Conservation (phyloP, 805 yeast genomes). For the Candida ovalis region DNA sequence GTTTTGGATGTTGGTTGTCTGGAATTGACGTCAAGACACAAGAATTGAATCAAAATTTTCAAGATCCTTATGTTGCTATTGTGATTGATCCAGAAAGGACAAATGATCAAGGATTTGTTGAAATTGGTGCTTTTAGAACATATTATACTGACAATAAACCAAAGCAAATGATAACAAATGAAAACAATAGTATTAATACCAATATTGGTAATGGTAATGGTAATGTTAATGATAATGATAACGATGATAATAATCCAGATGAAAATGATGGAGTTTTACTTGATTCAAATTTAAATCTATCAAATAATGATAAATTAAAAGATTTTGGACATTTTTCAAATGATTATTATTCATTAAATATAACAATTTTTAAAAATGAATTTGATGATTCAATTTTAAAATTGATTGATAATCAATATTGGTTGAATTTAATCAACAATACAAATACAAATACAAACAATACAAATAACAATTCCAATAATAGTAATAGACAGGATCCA, state of each 20-base stretch:
- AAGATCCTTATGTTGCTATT: slow-evolving; percentile 87
- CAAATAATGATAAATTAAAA: slow-evolving; percentile 46
- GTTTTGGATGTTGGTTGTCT: slow-evolving; percentile 94
- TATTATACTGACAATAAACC: slow-evolving; percentile 30
- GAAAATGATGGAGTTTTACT: too few species aligned
- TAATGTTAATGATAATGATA: neutral
- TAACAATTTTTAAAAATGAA: slow-evolving; percentile 53
- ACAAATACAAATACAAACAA: slow-evolving; percentile 14
- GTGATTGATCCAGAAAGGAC: slow-evolving; percentile 84
- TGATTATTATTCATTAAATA: slow-evolving; percentile 61
- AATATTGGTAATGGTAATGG: slow-evolving; percentile 4
- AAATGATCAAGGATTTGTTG: slow-evolving; percentile 57
- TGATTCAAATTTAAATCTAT: too few species aligned
- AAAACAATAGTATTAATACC: slow-evolving; percentile 5
- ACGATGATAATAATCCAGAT: neutral
- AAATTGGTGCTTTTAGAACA: slow-evolving; percentile 88
- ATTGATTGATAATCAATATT: slow-evolving; percentile 41
- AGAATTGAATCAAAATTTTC: slow-evolving; percentile 75
- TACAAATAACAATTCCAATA: too few species aligned
- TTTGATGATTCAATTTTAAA: slow-evolving; percentile 46
- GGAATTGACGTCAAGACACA: slow-evolving; percentile 94
- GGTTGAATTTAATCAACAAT: slow-evolving; percentile 33
- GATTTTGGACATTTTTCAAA: slow-evolving; percentile 73
- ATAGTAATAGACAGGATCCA: slow-evolving; percentile 8
- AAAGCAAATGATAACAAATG: neutral